Percentiles rank a stretch among this genome's conserved stretches.
Conservation (phyloP, 805 yeast species). For the Metschnikowia gelsemii region DNA sequence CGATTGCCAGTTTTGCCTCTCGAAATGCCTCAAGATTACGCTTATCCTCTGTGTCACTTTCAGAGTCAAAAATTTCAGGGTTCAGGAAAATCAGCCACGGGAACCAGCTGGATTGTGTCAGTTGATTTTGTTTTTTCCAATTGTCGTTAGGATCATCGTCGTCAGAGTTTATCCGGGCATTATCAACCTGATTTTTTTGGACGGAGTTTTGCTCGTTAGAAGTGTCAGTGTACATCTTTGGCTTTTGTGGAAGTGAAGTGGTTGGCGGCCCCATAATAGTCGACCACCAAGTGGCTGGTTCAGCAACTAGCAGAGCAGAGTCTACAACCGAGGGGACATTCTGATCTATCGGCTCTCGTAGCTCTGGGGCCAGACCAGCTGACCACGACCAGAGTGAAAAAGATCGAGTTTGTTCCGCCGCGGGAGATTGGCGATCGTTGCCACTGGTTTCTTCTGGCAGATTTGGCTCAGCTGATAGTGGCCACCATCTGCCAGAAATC, state of each 20-base stretch:
- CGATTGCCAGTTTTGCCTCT: slow-evolving; percentile 34
- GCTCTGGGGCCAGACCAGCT: slow-evolving; percentile 6
- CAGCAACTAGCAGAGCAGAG: background rate
- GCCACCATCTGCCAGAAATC: slow-evolving; percentile 10
- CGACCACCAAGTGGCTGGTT: slow-evolving; percentile 8
- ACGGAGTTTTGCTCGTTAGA: background rate
- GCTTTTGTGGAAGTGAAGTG: background rate
- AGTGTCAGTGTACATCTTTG: background rate
- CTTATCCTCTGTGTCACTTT: slow-evolving; percentile 8
- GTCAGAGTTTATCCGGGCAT: background rate
- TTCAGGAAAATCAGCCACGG: slow-evolving; percentile 5
- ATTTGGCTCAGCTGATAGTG: slow-evolving; percentile 7
- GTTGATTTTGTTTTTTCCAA: background rate
- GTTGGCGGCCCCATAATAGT: slow-evolving; percentile 2
- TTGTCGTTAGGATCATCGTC: background rate
- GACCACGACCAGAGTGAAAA: slow-evolving; percentile 5
- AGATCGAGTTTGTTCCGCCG: background rate
- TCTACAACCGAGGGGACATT: background rate
- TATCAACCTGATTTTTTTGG: background rate
- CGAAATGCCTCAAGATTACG: slow-evolving; percentile 19
- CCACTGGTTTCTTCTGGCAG: background rate
- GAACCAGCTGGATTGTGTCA: slow-evolving; percentile 5
- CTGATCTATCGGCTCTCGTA: background rate
- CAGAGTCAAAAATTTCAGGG: background rate
- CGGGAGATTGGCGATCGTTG: background rate